phyloP scores from a whole-genome alignment of 306 rosid species.

The Adenanthera pavonina region DNA sequence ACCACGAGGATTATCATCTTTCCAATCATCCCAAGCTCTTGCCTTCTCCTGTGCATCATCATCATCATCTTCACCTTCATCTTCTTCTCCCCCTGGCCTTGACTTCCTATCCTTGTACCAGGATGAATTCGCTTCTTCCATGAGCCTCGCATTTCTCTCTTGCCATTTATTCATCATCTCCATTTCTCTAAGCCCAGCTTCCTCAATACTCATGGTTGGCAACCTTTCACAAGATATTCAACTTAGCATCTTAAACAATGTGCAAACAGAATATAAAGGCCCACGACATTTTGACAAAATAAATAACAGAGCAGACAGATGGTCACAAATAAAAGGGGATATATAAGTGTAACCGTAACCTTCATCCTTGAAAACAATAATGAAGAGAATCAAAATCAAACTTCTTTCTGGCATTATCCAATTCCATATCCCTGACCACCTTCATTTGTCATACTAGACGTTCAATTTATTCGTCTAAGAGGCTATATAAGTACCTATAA shows the following conservation, averaged over 20 bases:
- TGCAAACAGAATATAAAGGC: not conserved
- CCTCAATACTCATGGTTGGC: conserved; percentile 99
- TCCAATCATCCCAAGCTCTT: conserved; percentile 95
- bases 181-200: conserved; percentile 95
- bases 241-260: conserved; percentile 38
- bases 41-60: conserved; percentile 87
- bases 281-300: not conserved
- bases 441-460: conserved; percentile 13
- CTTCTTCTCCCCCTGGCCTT: conserved; percentile 63
- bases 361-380: not conserved
- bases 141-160: conserved; percentile 70
- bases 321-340: not conserved
- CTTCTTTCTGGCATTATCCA: conserved; percentile 19
- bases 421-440: conserved; percentile 6
- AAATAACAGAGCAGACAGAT: not conserved
- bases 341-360: not conserved
- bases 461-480: conserved; percentile 9
- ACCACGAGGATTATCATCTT: conserved; percentile 95
- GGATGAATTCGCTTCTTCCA: conserved; percentile 82
- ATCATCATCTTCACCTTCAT: conserved; percentile 83
- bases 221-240: conserved; percentile 56
- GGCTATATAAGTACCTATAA: conserved; percentile 43
- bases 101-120: conserved; percentile 76
- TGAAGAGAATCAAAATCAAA: conserved; percentile 24
- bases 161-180: conserved; percentile 93